Evolutionary conservation across 352 stramenopile genomes (phyloP), one percentile per base, ranked within the genome.

Genomic region (Albugo laibachii): DNA sequence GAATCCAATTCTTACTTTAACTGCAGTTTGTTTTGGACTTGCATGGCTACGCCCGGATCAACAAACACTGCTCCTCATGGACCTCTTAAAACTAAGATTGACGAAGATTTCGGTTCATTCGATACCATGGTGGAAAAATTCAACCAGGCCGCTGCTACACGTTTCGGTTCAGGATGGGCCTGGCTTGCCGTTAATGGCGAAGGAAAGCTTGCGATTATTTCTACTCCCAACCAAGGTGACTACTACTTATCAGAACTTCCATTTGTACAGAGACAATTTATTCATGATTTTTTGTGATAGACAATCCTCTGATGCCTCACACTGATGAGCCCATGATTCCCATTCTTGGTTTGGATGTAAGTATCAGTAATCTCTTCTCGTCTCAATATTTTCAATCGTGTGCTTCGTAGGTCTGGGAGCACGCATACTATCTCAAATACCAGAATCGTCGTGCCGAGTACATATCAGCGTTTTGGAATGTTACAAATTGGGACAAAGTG

Each of bases 401-500:
- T 19, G 38, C 16, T 8, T 61, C 93, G 20, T 88, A 98, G 63
- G 86, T 97, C 38, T 98, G 93, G 93, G 91, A 98, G 63, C 86
- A 96, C 63, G 82, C 85, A 11, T 96, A 96, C 65, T 96, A 96
- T 77, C 73, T 97, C 51, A 95, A 97, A 70, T 97, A 97, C 79
- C 86, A 97, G 62, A 97, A 97, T 71, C 79, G 84, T 46, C 76
- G 89, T 52, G 82, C 88, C 14, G 85, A 96, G 64, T 97, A 98
- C 83, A 95, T 98, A 56, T 81, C 76, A 43, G 95, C 92, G 55
- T 97, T 95, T 70, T 99, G 93, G 93, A 97, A 97, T 73, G 88
- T 99, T 53, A 89, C 83, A 59, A 95, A 95, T 79, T 95, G 81
- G 81, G 76, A 92, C 65, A 86, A 91, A 69, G 85, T 94, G 38